phyloP scores from a whole-genome alignment of 192 early-diverging fungal species.

The Coemansia biformis region DNA sequence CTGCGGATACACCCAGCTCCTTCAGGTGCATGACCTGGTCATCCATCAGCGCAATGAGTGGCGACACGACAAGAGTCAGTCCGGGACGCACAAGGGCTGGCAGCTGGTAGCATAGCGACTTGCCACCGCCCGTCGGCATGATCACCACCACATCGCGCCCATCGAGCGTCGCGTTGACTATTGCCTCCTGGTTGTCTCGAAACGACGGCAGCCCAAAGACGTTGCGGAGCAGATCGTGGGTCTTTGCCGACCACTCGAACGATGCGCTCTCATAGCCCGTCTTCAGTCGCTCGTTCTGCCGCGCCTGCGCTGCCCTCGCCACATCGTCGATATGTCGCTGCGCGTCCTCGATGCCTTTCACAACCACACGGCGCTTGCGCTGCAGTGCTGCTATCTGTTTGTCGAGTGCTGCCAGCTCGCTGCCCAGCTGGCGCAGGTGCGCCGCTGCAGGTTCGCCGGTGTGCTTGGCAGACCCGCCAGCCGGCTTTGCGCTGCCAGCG shows the following conservation, averaged over 20 bases:
- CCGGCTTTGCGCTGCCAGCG: background rate
- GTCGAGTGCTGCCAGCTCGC: slow-evolving; percentile 25
- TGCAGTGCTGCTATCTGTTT: slow-evolving; percentile 20
- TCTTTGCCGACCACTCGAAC: slow-evolving; percentile 54
- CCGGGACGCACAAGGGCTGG: slow-evolving; percentile 37
- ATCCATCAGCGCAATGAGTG: slow-evolving; percentile 52
- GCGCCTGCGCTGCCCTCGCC: slow-evolving; percentile 11
- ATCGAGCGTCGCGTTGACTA: slow-evolving; percentile 54
- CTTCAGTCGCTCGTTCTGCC: slow-evolving; percentile 20
- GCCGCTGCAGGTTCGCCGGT: background rate
- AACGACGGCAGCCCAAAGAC: slow-evolving; percentile 51
- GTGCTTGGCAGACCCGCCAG: background rate
- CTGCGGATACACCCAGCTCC: slow-evolving; percentile 28
- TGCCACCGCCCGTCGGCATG: slow-evolving; percentile 53
- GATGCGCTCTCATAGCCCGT: slow-evolving; percentile 27
- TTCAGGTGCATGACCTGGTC: slow-evolving; percentile 52
- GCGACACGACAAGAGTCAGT: slow-evolving; percentile 53
- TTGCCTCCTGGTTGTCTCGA: slow-evolving; percentile 47
- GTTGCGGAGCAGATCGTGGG: slow-evolving; percentile 28
- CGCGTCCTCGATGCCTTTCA: slow-evolving; percentile 8
- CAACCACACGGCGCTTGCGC: slow-evolving; percentile 11
- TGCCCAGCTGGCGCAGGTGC: slow-evolving; percentile 8
- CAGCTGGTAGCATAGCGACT: slow-evolving; percentile 55
- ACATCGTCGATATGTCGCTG: slow-evolving; percentile 21
- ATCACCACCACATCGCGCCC: slow-evolving; percentile 48